Evolutionary conservation across 2,329 filamentous ascomycete genomes (phyloP).

Genomic region (Penicillium sp.): DNA sequence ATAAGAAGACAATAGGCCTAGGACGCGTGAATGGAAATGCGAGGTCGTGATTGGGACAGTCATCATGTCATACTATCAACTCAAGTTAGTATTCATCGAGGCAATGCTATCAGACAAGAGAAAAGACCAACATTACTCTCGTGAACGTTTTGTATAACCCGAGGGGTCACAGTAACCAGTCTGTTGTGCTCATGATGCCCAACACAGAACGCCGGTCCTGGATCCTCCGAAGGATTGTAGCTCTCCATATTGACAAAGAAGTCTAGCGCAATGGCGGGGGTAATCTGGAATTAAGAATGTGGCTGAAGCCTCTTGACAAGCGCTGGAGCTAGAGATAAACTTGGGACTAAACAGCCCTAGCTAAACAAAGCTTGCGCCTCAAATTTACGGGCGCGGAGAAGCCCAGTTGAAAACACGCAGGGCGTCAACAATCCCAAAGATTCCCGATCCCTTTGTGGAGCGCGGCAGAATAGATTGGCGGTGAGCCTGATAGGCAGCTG

Average conservation of each 20-base stretch:
- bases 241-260: slow-evolving; percentile 32
- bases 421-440: slow-evolving; percentile 8
- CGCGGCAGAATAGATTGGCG: slow-evolving; percentile 31
- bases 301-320: neutral
- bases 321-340: neutral
- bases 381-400: neutral
- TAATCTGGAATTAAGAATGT: slow-evolving; percentile 1
- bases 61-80: slow-evolving; percentile 61
- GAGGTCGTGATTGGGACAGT: slow-evolving; percentile 62
- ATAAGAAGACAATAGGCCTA: slow-evolving; percentile 54
- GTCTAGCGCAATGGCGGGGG: slow-evolving; percentile 4
- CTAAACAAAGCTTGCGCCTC: neutral
- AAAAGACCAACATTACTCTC: slow-evolving; percentile 51
- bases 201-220: slow-evolving; percentile 55
- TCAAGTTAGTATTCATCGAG: slow-evolving; percentile 7
- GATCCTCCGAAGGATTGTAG: slow-evolving; percentile 34
- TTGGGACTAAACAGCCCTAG: neutral
- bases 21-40: slow-evolving; percentile 59
- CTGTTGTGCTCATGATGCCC: slow-evolving; percentile 62
- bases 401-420: neutral
- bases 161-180: slow-evolving; percentile 47
- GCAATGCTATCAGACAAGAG: neutral
- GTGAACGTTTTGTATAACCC: slow-evolving; percentile 56
- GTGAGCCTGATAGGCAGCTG: slow-evolving; percentile 28
- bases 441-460: slow-evolving; percentile 32